Conservation (phyloP, 331 rosid species). For the Stylosanthes scabra region DNA sequence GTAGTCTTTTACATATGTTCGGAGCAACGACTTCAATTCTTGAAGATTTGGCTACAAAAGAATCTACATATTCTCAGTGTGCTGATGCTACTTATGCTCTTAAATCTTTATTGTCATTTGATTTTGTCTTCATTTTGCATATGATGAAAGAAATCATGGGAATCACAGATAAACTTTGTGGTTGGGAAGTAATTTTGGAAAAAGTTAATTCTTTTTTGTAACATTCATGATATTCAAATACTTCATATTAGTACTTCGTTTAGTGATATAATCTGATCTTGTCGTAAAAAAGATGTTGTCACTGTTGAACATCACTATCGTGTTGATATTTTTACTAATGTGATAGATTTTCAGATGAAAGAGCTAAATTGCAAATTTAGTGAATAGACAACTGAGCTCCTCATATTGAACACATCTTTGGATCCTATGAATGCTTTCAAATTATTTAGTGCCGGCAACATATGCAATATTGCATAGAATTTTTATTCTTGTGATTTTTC, state of each 20-base stretch:
- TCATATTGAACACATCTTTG: background rate
- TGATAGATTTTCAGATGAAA: constrained; percentile 8
- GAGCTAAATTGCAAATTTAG: background rate
- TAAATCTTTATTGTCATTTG: constrained; percentile 1
- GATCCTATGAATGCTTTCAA: background rate
- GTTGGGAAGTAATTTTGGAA: background rate
- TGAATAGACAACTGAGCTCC: background rate
- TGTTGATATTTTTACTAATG: background rate
- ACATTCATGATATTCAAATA: background rate
- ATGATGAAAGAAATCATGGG: background rate
- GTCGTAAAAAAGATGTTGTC: background rate
- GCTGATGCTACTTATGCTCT: constrained; percentile 21
- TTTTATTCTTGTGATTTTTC: background rate
- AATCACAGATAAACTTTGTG: background rate
- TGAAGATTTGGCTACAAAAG: background rate
- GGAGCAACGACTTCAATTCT: background rate
- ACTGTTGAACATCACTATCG: constrained; percentile 3
- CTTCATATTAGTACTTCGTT: background rate
- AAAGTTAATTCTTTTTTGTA: background rate
- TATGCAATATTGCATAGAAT: background rate
- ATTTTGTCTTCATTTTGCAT: constrained; percentile 8
- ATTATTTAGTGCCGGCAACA: background rate
- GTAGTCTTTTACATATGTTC: background rate
- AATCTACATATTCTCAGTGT: background rate
- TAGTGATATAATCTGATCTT: background rate